Base-by-base conservation (phyloP, 2,329 filamentous ascomycete genomes). In the Venturiaceae sp. region DNA sequence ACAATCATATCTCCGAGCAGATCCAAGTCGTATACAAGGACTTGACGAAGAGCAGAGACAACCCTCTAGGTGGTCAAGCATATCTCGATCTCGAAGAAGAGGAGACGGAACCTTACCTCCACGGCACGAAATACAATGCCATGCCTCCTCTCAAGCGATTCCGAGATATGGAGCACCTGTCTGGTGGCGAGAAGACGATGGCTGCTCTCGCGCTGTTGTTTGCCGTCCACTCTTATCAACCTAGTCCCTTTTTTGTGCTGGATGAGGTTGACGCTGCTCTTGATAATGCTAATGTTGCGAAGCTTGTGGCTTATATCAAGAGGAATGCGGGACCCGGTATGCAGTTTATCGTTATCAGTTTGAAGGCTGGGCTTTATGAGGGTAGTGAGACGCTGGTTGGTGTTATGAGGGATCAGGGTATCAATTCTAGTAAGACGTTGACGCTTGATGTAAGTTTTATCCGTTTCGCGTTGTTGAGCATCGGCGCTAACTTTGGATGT, bases 121-220 rank as follows among this genome's bases (percentile, higher is more conserved):
- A 89, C 41, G 94, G 94, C 33, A 91, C 99, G 74, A 96, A 96
- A 69, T 99, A 99, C 74, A 92, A 97, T 70, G 95, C 94, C 62
- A 99, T 97, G 92, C 94, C 94, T 21, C 94, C 94, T 1, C 83
- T 96, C 62, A 99, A 99, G 77, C 90, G 94, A 50, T 99, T 99
- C 82, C 84, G 94, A 66, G 95, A 99, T 72, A 99, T 99, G 94
- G 94, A 99, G 72, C 94, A 96, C 70, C 78, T 99, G 9, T 96
- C 90, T 1, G 94, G 94, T 66, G 94, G 94, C 58, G 94, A 99
- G 75, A 99, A 99, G 80, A 99, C 94, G 0, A 99, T 99, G 86
- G 94, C 94, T 1, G 94, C 94, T 14, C 79, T 99, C 39, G 94
- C 94, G n/a, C 80, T 99, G 41, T 81, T 99, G 4, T 99, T 99